These are phyloP conservation scores for Leccinum disarticulatum DNA, from an alignment of 768 basidiomycete genomes.

Conservation along the genomic window DNA sequence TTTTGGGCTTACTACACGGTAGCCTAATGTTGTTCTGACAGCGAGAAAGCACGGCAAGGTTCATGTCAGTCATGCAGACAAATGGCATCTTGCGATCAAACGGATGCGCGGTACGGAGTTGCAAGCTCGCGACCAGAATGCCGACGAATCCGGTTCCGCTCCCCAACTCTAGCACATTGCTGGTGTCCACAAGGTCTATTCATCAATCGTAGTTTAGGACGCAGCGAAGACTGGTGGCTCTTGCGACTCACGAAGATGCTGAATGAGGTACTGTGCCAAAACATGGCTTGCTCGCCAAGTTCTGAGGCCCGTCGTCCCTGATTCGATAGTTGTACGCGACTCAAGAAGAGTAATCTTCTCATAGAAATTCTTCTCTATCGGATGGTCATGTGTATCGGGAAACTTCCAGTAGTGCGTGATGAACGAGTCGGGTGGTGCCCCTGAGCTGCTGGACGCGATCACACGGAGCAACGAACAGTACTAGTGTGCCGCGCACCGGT, in stretches of 20 bases:
- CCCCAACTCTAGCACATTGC: constrained; percentile 69
- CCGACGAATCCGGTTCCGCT: constrained; percentile 79
- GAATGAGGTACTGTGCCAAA: constrained; percentile 60
- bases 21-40: constrained; percentile 62
- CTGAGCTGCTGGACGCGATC: constrained; percentile 18
- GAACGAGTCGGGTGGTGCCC: constrained; percentile 46
- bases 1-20: constrained; percentile 58
- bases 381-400: background rate
- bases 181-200: constrained; percentile 20
- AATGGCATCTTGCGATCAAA: constrained; percentile 10
- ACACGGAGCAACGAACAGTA: background rate
- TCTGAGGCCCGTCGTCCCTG: constrained; percentile 62
- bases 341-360: constrained; percentile 63
- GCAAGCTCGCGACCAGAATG: constrained; percentile 57
- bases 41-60: constrained; percentile 58
- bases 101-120: constrained; percentile 28
- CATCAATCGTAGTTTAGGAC: background rate
- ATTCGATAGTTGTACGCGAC: constrained; percentile 70
- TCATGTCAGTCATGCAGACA: constrained; percentile 63
- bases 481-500: constrained; percentile 30
- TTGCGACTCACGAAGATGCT: constrained; percentile 49
- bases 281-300: constrained; percentile 78
- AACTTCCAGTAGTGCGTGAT: constrained; percentile 64
- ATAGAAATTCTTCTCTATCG: constrained; percentile 20
- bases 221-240: background rate